phyloP scores from a whole-genome alignment of 805 yeast species.

The Lachancea thermotolerans region DNA sequence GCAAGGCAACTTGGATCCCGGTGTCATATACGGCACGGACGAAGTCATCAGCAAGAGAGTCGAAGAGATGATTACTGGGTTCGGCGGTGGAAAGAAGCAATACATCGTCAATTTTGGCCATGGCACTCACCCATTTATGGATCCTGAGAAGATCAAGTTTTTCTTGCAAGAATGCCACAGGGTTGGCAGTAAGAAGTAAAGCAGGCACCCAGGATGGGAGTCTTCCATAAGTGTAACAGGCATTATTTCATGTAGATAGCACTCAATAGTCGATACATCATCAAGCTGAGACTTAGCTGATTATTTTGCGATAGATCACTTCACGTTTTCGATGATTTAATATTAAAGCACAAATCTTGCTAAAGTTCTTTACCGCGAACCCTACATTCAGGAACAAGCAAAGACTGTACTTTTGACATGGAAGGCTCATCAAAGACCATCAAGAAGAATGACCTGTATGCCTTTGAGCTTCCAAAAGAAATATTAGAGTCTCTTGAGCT shows the following conservation, averaged over 20 bases:
- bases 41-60: slow-evolving; percentile 76
- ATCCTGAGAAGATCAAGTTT: slow-evolving; percentile 79
- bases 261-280: neutral
- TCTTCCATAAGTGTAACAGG: neutral
- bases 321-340: too few relatives aligned
- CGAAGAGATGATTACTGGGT: slow-evolving; percentile 79
- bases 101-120: slow-evolving; percentile 96
- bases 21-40: slow-evolving; percentile 83
- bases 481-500: slow-evolving; percentile 43
- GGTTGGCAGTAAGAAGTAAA: slow-evolving; percentile 40
- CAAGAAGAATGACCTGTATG: slow-evolving; percentile 38
- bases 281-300: too few relatives aligned
- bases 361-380: too few relatives aligned
- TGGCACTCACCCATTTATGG: slow-evolving; percentile 97
- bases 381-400: neutral
- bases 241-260: neutral
- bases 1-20: slow-evolving; percentile 96
- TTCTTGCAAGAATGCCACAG: slow-evolving; percentile 86
- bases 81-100: slow-evolving; percentile 88
- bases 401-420: neutral
- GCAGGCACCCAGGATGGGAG: neutral
- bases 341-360: too few relatives aligned
- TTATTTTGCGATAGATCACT: too few relatives aligned
- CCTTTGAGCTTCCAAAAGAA: slow-evolving; percentile 39
- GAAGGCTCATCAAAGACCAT: neutral